Evolutionary conservation across 371 early-diverging fungal species (phyloP).

Genomic region (Apophysomyces elegans): DNA sequence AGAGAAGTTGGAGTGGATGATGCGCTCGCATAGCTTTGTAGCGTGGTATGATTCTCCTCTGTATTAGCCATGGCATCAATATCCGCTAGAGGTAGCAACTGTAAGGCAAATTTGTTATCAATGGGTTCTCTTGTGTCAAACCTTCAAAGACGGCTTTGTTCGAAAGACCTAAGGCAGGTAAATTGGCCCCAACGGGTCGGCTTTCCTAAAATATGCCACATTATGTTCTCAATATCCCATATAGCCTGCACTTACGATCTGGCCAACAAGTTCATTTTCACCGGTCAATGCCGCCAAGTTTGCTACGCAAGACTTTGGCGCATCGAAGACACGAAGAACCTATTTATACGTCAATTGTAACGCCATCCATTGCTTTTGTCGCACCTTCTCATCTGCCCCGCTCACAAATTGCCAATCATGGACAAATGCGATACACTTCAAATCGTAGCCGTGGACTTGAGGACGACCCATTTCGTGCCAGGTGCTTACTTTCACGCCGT

Average conservation of each 20-base stretch:
- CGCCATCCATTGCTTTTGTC: neutral
- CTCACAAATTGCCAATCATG: slow-evolving; percentile 78
- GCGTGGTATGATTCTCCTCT: slow-evolving; percentile 48
- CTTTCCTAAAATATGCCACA: slow-evolving; percentile 30
- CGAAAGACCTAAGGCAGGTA: slow-evolving; percentile 93
- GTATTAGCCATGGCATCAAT: slow-evolving; percentile 48
- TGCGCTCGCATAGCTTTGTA: slow-evolving; percentile 56
- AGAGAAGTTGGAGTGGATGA: slow-evolving; percentile 59
- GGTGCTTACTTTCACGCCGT: slow-evolving; percentile 36
- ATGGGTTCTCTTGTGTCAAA: neutral
- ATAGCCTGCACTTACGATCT: slow-evolving; percentile 35
- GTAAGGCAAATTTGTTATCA: neutral
- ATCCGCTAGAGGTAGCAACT: slow-evolving; percentile 25
- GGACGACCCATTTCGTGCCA: slow-evolving; percentile 97
- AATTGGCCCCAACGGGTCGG: slow-evolving; percentile 78
- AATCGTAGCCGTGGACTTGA: slow-evolving; percentile 96
- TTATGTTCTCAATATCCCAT: neutral
- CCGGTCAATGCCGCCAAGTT: slow-evolving; percentile 62
- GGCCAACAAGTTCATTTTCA: slow-evolving; percentile 39
- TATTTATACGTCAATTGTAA: neutral
- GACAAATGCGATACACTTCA: slow-evolving; percentile 84
- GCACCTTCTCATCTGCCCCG: slow-evolving; percentile 95
- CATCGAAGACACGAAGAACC: slow-evolving; percentile 88
- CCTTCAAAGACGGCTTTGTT: slow-evolving; percentile 90
- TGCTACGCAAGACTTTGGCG: slow-evolving; percentile 80